A percentile compares a stretch with the other conserved stretches of the same genome.
These are phyloP conservation scores for Erythrophleum ivorense DNA, from an alignment of 331 rosid genomes.

Conservation along the genomic window DNA sequence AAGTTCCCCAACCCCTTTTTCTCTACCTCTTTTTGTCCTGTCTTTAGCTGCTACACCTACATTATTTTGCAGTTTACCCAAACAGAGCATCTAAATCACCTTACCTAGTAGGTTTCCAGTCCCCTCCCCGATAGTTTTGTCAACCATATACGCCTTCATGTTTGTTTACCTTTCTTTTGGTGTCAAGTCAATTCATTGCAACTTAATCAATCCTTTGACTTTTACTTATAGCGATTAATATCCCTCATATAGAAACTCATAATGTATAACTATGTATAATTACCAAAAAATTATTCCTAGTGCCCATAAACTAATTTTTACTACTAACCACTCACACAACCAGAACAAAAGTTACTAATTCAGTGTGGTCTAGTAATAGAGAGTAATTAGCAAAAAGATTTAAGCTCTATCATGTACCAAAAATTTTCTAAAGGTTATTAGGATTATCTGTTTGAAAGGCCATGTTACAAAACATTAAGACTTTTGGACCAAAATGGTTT, in stretches of 20 bases:
- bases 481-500: too few species aligned
- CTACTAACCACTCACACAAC: background rate
- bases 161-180: background rate
- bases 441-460: too few species aligned
- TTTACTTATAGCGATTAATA: background rate
- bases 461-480: too few species aligned
- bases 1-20: background rate
- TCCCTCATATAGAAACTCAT: background rate
- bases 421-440: too few species aligned
- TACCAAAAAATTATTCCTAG: background rate
- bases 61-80: constrained; percentile 13
- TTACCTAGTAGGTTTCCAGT: background rate
- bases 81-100: background rate
- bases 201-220: constrained; percentile 17
- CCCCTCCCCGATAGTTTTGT: background rate
- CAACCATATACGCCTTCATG: background rate
- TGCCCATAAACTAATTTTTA: background rate
- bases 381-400: too few species aligned
- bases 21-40: background rate
- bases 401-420: too few species aligned
- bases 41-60: background rate
- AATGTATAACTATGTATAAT: background rate
- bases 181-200: too few species aligned
- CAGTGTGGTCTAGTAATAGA: too few species aligned
- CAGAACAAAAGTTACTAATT: background rate